These are phyloP conservation scores for Venturia effusa DNA, from an alignment of 2,329 filamentous ascomycete species.

Conservation along the genomic window DNA sequence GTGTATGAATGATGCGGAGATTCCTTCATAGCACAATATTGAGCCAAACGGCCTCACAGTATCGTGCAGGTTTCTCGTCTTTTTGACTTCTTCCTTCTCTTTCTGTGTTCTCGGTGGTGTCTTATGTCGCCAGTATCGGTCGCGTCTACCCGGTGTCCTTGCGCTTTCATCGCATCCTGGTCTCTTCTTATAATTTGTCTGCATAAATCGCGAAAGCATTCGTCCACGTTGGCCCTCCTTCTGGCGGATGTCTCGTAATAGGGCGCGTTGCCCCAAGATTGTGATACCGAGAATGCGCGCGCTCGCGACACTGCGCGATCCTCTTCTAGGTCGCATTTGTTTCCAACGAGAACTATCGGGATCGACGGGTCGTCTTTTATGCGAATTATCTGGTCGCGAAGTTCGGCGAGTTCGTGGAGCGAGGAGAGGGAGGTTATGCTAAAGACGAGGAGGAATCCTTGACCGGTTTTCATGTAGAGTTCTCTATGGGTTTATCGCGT, in stretches of 20 bases:
- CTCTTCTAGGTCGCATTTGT: conserved; percentile 84
- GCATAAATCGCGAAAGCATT: conserved; percentile 77
- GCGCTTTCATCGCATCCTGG: conserved; percentile 27
- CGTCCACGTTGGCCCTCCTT: conserved; percentile 76
- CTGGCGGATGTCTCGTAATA: conserved; percentile 87
- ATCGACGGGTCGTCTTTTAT: conserved; percentile 82
- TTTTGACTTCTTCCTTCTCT: conserved; percentile 11
- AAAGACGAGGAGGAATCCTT: conserved; percentile 86
- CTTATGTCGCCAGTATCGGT: neutral
- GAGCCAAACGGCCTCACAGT: neutral
- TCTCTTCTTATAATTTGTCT: conserved; percentile 73
- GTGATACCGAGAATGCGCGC: conserved; percentile 73
- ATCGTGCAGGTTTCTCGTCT: neutral
- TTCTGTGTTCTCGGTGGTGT: neutral
- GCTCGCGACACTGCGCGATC: conserved; percentile 68
- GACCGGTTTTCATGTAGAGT: conserved; percentile 86
- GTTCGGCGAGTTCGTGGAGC: conserved; percentile 67
- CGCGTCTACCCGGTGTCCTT: neutral
- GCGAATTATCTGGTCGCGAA: conserved; percentile 81
- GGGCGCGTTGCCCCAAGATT: conserved; percentile 73
- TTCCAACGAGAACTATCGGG: conserved; percentile 82
- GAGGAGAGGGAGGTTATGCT: conserved; percentile 80
- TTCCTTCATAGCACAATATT: neutral
- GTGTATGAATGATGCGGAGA: neutral
- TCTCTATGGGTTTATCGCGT: conserved; percentile 42